Evolutionary conservation across 257 asterid species (phyloP).

Genomic region (Solanum chiquidenum): DNA sequence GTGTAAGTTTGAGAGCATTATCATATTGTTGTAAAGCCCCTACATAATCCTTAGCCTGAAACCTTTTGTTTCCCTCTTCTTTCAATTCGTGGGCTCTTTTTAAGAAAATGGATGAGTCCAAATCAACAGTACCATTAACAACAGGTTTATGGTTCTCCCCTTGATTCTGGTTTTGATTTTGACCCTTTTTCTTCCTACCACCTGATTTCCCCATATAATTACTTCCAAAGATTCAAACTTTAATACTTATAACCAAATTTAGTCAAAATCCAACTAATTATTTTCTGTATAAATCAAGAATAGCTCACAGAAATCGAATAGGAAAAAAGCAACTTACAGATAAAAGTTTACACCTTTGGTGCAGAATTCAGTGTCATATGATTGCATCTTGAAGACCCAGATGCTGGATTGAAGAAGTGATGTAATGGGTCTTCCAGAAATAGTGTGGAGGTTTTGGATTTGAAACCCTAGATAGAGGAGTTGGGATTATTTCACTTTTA

Average conservation of each 20-base stretch:
- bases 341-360: not conserved
- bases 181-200: constrained; percentile 67
- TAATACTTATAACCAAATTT: not conserved
- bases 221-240: constrained; percentile 15
- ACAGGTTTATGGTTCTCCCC: constrained; percentile 28
- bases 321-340: constrained; percentile 23
- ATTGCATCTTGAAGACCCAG: not conserved
- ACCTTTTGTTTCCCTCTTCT: constrained; percentile 83
- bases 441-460: not conserved
- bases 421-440: not conserved
- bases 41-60: constrained; percentile 64
- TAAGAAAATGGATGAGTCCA: constrained; percentile 51
- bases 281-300: not conserved
- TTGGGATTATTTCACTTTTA: not conserved
- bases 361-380: not conserved
- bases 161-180: constrained; percentile 20
- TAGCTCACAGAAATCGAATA: not conserved
- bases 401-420: not conserved
- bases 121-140: constrained; percentile 48
- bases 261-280: not conserved
- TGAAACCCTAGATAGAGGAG: constrained; percentile 20
- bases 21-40: constrained; percentile 77
- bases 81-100: constrained; percentile 83
- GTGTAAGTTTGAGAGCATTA: constrained; percentile 63
- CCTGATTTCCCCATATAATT: constrained; percentile 81